Evolutionary conservation across 2,329 filamentous ascomycete genomes (phyloP).

Genomic region (Ophiostoma ulmi): DNA sequence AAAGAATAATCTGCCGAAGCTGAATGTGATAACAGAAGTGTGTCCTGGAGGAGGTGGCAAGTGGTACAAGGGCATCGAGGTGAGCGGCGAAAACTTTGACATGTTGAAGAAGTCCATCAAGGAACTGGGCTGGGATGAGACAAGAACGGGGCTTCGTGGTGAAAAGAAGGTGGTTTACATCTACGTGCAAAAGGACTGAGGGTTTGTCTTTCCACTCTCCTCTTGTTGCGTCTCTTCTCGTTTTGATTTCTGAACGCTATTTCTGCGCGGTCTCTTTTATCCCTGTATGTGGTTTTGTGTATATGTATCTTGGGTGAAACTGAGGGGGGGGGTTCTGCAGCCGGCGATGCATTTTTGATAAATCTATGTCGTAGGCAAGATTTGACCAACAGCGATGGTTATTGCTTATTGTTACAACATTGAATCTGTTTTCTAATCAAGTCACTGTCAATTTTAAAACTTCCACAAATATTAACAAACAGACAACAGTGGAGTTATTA

Average conservation of each 20-base stretch:
- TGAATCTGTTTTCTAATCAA: not conserved
- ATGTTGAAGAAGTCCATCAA: slow-evolving; percentile 47
- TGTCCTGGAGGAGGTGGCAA: slow-evolving; percentile 50
- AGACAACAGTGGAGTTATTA: not conserved
- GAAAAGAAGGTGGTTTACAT: slow-evolving; percentile 55
- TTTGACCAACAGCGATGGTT: not conserved
- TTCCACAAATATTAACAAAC: not conserved
- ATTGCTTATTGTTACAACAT: not conserved
- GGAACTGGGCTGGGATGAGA: slow-evolving; percentile 55
- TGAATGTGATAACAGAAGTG: slow-evolving; percentile 55
- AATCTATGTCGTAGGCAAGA: not conserved
- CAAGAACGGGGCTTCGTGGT: slow-evolving; percentile 43
- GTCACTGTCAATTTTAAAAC: not conserved
- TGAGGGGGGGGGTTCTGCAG: too few species aligned
- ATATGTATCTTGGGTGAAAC: not conserved
- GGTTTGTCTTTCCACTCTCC: not conserved
- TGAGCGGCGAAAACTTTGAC: slow-evolving; percentile 47
- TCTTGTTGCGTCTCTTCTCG: not conserved
- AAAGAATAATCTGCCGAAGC: slow-evolving; percentile 44
- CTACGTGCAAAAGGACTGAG: slow-evolving; percentile 51
- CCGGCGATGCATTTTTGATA: not conserved
- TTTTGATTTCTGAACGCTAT: not conserved
- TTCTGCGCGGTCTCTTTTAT: not conserved
- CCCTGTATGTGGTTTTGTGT: not conserved
- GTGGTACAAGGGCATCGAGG: slow-evolving; percentile 54